A percentile compares a stretch with the other conserved stretches of the same genome.
phyloP scores from a whole-genome alignment of 176 grass and related monocot genomes.

The Zea mays region DNA sequence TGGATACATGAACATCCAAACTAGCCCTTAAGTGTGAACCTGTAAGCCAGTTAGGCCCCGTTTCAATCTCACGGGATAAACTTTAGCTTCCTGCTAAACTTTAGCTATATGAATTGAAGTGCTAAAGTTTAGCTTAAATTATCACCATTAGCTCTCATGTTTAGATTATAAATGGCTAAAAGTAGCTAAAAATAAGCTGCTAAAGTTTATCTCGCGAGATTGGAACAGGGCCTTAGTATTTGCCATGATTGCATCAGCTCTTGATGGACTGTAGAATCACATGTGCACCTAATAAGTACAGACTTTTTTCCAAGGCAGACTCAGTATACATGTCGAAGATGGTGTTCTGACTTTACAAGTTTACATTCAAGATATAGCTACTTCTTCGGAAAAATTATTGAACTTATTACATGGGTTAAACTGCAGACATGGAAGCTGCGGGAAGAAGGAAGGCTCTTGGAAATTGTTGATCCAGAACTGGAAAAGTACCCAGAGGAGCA shows the following conservation, averaged over 20 bases:
- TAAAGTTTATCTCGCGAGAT: no score
- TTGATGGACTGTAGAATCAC: neutral
- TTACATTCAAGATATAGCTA: neutral
- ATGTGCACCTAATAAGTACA: slow-evolving; percentile 1
- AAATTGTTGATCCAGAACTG: slow-evolving; percentile 56
- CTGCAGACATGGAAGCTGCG: slow-evolving; percentile 60
- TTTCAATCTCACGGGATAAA: no score
- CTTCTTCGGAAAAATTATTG: slow-evolving; percentile 10
- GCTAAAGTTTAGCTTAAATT: no score
- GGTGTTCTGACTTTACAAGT: neutral
- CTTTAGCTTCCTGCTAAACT: no score
- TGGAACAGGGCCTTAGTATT: no score
- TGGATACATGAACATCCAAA: no score
- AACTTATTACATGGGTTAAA: slow-evolving; percentile 23
- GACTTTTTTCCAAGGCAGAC: slow-evolving; percentile 12
- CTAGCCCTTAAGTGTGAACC: neutral
- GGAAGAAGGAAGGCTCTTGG: slow-evolving; percentile 50
- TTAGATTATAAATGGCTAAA: no score
- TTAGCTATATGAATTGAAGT: no score
- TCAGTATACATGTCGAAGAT: slow-evolving; percentile 4
- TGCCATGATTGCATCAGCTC: slow-evolving; percentile 7
- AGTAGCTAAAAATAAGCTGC: no score
- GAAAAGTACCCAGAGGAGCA: slow-evolving; percentile 55
- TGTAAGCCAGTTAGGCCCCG: neutral
- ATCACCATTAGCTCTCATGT: no score